Evolutionary conservation across 257 asterid species (phyloP), one percentile per base, ranked within the genome.

Genomic region (Solanum bulbocastanum): DNA sequence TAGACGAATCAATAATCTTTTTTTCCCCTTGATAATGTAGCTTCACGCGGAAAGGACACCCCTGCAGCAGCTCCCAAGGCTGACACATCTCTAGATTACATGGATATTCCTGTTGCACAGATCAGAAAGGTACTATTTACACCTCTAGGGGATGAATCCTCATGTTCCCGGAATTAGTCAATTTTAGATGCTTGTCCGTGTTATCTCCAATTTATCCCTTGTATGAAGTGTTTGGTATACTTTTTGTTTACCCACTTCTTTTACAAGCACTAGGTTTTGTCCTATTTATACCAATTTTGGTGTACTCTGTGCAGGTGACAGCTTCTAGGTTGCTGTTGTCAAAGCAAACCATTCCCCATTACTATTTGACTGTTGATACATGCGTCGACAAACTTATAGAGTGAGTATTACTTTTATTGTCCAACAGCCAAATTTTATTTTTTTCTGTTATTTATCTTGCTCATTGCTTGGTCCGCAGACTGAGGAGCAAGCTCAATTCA

Each of bases 301-400:
- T 85, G 32, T 62, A 60, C 74, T 87, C 75, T 87, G 90, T 87
- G 87, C 96, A 96, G 98, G 95, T 96, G 87, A 97, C 98, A 36
- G 98, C 99, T 86, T 92, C 96, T 11, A 93, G 98, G 87, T 92
- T 97, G 88, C 88, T 97, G 95, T 95, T 92, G 82, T 96, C 99
- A 46, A 97, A 96, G 88, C 99, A 97, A 90, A 97, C 98, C 84
- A 97, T 97, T 88, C 99, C 99, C 1, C 99, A 97, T 91, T 97
- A 97, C 90, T 97, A 97, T 91, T 90, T 97, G 75, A 95, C 98
- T 58, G 99, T 97, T 83, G 99, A 97, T 92, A 91, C 99, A 88
- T 92, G 99, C 65, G 98, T 97, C 9, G 99, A 97, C 95, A 94
- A 97, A 92, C 99, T 97, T 79, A 90, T 96, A 93, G 98, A 94